Conservation (phyloP, 495 filamentous ascomycete genomes). For the Cetradonia linearis region DNA sequence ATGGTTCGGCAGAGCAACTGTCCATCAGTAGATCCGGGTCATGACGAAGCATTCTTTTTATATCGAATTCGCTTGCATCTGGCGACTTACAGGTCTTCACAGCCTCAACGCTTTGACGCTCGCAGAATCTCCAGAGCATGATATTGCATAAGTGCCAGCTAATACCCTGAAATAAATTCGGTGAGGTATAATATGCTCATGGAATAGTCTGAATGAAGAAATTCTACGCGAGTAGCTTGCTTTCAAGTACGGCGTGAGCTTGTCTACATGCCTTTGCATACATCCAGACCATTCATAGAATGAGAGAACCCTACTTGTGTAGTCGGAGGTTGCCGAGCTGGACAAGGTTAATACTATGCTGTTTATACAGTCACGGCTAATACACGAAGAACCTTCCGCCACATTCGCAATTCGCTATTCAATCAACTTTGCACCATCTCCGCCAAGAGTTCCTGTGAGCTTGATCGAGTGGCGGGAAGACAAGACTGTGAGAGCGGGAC, state of each 20-base stretch:
- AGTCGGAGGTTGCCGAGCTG: not conserved
- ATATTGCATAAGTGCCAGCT: not conserved
- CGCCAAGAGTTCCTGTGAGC: not conserved
- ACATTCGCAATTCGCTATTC: not conserved
- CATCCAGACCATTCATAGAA: not conserved
- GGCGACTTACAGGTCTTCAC: not conserved
- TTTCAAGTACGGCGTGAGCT: not conserved
- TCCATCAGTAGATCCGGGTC: conserved; percentile 11
- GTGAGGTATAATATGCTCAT: not conserved
- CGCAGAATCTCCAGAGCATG: not conserved
- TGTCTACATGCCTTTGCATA: not conserved
- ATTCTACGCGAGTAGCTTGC: not conserved
- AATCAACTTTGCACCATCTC: no score
- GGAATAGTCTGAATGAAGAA: not conserved
- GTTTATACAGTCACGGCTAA: not conserved
- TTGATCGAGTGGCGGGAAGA: not conserved
- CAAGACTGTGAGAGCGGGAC: not conserved
- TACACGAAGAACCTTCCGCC: not conserved
- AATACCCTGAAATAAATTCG: not conserved
- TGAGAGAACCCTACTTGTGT: not conserved
- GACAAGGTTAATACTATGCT: not conserved
- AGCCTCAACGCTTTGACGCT: not conserved
- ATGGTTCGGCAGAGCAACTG: conserved; percentile 11
- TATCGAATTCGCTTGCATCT: not conserved
- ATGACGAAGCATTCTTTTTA: conserved; percentile 5